phyloP scores from a whole-genome alignment of 192 early-diverging fungal genomes.

The Allomyces macrogynus region DNA sequence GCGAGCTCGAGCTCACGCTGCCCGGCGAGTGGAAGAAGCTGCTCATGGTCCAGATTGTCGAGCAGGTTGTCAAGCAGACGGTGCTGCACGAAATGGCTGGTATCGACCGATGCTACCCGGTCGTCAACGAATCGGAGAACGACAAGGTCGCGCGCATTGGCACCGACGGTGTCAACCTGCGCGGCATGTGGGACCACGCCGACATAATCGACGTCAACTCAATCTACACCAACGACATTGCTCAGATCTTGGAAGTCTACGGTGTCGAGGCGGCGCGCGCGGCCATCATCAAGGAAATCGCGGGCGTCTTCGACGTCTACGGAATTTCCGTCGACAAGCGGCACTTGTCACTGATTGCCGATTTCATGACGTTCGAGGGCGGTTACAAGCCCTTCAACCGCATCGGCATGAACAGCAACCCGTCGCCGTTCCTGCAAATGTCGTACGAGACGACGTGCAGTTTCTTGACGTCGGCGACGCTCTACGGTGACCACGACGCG shows the following conservation, averaged over 20 bases:
- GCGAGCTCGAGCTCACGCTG: slow-evolving; percentile 73
- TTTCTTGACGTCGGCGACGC: slow-evolving; percentile 79
- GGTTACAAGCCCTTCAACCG: slow-evolving; percentile 97
- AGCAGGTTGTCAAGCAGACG: slow-evolving; percentile 45
- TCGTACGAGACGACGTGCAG: slow-evolving; percentile 89
- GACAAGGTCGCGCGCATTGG: slow-evolving; percentile 58
- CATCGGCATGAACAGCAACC: slow-evolving; percentile 75
- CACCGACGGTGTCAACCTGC: slow-evolving; percentile 80
- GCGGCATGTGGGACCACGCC: slow-evolving; percentile 64
- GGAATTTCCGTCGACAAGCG: slow-evolving; percentile 81
- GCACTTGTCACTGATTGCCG: slow-evolving; percentile 91
- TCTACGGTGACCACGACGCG: slow-evolving; percentile 73
- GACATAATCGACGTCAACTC: slow-evolving; percentile 61
- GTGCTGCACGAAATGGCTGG: slow-evolving; percentile 73
- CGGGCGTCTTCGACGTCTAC: slow-evolving; percentile 78
- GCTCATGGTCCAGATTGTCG: slow-evolving; percentile 75
- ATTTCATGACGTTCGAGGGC: slow-evolving; percentile 99
- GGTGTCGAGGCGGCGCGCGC: slow-evolving; percentile 93
- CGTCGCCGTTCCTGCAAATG: slow-evolving; percentile 94
- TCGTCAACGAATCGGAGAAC: slow-evolving; percentile 53
- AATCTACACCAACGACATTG: slow-evolving; percentile 92
- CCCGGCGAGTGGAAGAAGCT: slow-evolving; percentile 76
- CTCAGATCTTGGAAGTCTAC: slow-evolving; percentile 75
- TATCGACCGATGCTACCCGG: slow-evolving; percentile 58
- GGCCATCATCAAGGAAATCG: slow-evolving; percentile 82